Conservation (phyloP, 192 early-diverging fungal genomes). For the Backusella tuberculispora region DNA sequence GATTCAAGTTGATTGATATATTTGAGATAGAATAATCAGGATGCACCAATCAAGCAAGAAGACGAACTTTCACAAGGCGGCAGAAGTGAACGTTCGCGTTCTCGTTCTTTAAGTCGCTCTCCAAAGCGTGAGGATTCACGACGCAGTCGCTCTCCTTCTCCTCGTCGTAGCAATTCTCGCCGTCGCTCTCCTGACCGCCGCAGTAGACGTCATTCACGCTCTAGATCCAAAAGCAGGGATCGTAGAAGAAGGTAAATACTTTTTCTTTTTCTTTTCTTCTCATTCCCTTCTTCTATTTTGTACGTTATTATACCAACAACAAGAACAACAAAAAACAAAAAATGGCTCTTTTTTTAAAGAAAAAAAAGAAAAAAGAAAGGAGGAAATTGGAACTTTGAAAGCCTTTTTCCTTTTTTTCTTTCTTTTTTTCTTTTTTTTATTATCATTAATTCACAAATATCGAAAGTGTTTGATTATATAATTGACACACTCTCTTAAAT, state of each 20-base stretch:
- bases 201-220: slow-evolving; percentile 30
- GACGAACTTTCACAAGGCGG: neutral
- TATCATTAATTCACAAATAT: neutral
- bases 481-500: neutral
- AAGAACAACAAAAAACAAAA: neutral
- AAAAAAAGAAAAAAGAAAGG: neutral
- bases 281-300: neutral
- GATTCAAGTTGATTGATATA: neutral
- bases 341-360: neutral
- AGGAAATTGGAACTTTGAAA: neutral
- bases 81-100: slow-evolving; percentile 16
- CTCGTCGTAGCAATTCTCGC: slow-evolving; percentile 17
- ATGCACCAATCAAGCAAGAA: neutral
- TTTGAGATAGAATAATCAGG: neutral
- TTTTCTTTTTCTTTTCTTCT: neutral
- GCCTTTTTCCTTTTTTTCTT: neutral
- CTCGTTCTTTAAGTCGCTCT: slow-evolving; percentile 28
- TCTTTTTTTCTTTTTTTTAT: neutral
- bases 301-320: neutral
- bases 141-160: slow-evolving; percentile 31
- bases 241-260: slow-evolving; percentile 28
- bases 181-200: slow-evolving; percentile 27
- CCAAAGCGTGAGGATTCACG: slow-evolving; percentile 16
- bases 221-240: slow-evolving; percentile 32
- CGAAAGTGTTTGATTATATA: neutral